phyloP scores from a whole-genome alignment of 768 basidiomycete species.

The Strobilomyces confusus region DNA sequence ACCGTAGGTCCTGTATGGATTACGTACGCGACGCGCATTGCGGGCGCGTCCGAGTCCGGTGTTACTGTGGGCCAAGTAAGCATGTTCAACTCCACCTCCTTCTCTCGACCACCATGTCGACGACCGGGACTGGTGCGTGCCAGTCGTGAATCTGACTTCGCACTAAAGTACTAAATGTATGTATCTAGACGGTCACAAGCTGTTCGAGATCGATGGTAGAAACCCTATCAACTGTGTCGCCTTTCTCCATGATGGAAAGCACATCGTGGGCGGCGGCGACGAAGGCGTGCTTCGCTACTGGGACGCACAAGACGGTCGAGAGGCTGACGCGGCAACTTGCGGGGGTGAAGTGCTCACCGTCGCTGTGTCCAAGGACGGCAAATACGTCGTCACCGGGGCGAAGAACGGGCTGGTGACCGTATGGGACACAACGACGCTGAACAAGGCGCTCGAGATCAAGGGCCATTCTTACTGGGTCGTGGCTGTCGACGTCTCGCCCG shows the following conservation, averaged over 20 bases:
- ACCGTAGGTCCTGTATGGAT: too few species aligned
- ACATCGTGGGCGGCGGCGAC: slow-evolving; percentile 8
- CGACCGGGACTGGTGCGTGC: neutral
- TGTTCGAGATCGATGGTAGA: slow-evolving; percentile 6
- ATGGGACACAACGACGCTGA: slow-evolving; percentile 6
- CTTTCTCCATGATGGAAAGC: slow-evolving; percentile 3
- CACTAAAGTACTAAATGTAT: neutral
- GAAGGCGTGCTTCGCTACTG: slow-evolving; percentile 9
- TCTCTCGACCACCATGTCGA: neutral
- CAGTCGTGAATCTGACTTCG: neutral
- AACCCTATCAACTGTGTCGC: slow-evolving; percentile 7
- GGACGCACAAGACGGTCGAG: slow-evolving; percentile 1
- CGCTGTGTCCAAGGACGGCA: slow-evolving; percentile 9
- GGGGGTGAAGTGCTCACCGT: slow-evolving; percentile 9
- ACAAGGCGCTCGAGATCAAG: slow-evolving; percentile 6
- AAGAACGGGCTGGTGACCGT: slow-evolving; percentile 11
- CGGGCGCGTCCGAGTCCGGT: too few species aligned
- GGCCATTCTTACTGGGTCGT: slow-evolving; percentile 12
- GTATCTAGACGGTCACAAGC: neutral
- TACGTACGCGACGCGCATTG: too few species aligned
- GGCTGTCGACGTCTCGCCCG: slow-evolving; percentile 13
- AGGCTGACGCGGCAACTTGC: neutral
- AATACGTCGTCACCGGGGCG: slow-evolving; percentile 8
- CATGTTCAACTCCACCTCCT: too few species aligned
- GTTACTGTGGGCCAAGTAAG: too few species aligned